These are phyloP conservation scores for Fraxinus velutina DNA, from an alignment of 305 asterid genomes.

Conservation along the genomic window DNA sequence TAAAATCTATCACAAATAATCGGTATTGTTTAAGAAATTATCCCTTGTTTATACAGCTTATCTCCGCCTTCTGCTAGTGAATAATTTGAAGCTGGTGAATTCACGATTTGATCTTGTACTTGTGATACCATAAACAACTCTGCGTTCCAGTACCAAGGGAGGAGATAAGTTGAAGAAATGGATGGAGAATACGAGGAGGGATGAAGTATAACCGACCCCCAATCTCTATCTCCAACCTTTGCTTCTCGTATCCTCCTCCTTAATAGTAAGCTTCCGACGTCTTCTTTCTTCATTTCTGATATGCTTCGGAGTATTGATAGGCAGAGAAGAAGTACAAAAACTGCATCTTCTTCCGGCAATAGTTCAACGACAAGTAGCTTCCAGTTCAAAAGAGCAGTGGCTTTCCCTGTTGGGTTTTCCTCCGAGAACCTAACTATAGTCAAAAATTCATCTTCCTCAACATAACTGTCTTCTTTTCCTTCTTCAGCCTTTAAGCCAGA, in stretches of 20 bases:
- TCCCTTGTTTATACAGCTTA: slow-evolving; percentile 50
- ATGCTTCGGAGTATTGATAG: slow-evolving; percentile 52
- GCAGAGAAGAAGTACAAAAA: slow-evolving; percentile 62
- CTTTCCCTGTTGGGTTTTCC: slow-evolving; percentile 67
- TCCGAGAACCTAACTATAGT: slow-evolving; percentile 65
- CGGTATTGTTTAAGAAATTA: slow-evolving; percentile 32
- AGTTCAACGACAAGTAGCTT: slow-evolving; percentile 58
- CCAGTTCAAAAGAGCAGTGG: slow-evolving; percentile 89
- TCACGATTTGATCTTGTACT: slow-evolving; percentile 34
- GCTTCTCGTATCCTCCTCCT: slow-evolving; percentile 69
- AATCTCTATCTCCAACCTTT: slow-evolving; percentile 66
- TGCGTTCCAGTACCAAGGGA: slow-evolving; percentile 84
- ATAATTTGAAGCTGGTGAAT: slow-evolving; percentile 32
- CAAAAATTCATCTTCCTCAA: slow-evolving; percentile 55
- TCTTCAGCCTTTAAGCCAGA: slow-evolving; percentile 14
- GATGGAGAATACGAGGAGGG: slow-evolving; percentile 41
- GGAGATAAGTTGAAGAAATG: slow-evolving; percentile 43
- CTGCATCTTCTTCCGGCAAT: slow-evolving; percentile 81
- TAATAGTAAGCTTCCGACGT: slow-evolving; percentile 53
- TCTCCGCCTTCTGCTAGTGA: slow-evolving; percentile 85
- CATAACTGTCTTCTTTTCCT: slow-evolving; percentile 11
- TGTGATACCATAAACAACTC: slow-evolving; percentile 46
- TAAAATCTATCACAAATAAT: background rate
- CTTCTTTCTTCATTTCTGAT: slow-evolving; percentile 62
- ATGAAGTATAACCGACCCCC: slow-evolving; percentile 78